phyloP scores from a whole-genome alignment of 345 rosid genomes.

The Pistacia vera region DNA sequence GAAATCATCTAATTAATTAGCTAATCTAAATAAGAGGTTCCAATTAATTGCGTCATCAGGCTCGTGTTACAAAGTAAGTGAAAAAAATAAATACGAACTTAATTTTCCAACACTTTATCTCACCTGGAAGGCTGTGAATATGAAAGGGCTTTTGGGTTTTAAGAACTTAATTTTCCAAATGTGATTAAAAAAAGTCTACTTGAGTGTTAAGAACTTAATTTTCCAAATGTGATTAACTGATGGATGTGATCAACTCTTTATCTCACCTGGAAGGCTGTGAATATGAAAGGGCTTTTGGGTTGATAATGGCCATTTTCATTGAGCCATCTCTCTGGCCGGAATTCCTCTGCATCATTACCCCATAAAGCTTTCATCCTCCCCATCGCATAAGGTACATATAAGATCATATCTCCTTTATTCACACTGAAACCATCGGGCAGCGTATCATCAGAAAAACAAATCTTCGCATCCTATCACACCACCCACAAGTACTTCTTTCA shows the following conservation, averaged over 20 bases:
- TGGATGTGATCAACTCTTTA: too few relatives aligned
- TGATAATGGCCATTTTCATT: slow-evolving; percentile 23
- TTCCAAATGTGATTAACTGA: too few relatives aligned
- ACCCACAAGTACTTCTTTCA: too few relatives aligned
- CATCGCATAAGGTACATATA: slow-evolving; percentile 29
- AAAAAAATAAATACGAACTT: neutral
- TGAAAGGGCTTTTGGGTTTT: slow-evolving; percentile 23
- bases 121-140: slow-evolving; percentile 39
- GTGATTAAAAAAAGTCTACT: too few relatives aligned
- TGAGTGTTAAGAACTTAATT: neutral
- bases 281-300: slow-evolving; percentile 29
- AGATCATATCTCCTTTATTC: slow-evolving; percentile 25
- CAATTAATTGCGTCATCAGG: too few relatives aligned
- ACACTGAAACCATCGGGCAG: slow-evolving; percentile 32
- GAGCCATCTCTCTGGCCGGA: slow-evolving; percentile 39
- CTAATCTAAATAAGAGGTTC: too few relatives aligned
- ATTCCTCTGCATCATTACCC: slow-evolving; percentile 36
- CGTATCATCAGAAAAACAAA: slow-evolving; percentile 15
- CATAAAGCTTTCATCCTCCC: slow-evolving; percentile 34
- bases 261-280: slow-evolving; percentile 35
- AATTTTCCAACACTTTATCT: too few relatives aligned
- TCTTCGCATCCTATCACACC: slow-evolving; percentile 24
- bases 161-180: too few relatives aligned
- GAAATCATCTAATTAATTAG: neutral
- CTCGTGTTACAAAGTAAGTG: too few relatives aligned